A percentile compares a stretch with the other conserved stretches of the same genome.
Evolutionary conservation across 176 grass and related monocot species (phyloP).

Genomic region (Oryza coarctata): DNA sequence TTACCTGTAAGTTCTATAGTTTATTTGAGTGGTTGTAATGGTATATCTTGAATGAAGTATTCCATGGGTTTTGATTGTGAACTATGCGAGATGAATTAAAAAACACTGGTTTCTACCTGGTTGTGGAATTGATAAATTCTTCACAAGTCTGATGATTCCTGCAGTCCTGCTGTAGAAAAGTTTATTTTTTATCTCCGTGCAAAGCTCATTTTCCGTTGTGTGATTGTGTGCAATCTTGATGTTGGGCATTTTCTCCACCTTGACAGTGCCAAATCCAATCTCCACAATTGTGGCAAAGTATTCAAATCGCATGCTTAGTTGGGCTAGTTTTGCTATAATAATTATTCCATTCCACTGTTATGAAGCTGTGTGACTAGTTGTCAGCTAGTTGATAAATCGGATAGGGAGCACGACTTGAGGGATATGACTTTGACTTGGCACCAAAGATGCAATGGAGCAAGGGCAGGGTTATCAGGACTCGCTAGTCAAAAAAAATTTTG

Average conservation of each 20-base stretch:
- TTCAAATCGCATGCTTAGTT: neutral
- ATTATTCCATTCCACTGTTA: neutral
- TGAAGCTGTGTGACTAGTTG: neutral
- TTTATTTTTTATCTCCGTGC: neutral
- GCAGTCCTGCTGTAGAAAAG: neutral
- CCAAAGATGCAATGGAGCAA: neutral
- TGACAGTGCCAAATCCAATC: neutral
- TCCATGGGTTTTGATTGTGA: constrained; percentile 23
- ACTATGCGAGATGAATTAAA: constrained; percentile 14
- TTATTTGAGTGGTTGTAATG: constrained; percentile 42
- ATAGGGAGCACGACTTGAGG: neutral
- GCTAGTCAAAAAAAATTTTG: too few species aligned
- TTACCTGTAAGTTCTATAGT: constrained; percentile 37
- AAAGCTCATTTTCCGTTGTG: neutral
- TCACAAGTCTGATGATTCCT: neutral
- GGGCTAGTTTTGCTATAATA: neutral
- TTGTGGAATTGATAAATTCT: constrained; percentile 2
- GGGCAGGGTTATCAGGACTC: too few species aligned
- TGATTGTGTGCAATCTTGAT: neutral
- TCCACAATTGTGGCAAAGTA: neutral
- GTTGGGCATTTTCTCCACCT: neutral
- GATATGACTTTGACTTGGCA: neutral
- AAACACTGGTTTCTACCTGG: neutral
- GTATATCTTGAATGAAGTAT: neutral
- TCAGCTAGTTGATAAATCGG: neutral